Base-by-base conservation (phyloP, 2,329 filamentous ascomycete species). In the Ambrosiella beaveri region DNA sequence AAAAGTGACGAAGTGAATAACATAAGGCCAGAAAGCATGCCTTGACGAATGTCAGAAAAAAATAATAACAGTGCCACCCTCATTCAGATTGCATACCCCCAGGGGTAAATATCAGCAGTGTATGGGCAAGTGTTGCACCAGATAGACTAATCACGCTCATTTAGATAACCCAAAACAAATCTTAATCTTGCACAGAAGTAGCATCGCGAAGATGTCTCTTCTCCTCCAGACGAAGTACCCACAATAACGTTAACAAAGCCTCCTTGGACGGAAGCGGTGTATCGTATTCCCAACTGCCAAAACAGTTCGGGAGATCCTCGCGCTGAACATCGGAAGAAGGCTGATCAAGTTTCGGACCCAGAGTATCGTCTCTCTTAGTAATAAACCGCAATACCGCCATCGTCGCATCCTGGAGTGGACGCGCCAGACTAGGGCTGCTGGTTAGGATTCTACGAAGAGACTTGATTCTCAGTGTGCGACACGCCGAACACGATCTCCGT, bases 361-460 rank as follows among this genome's bases (percentile, higher is more conserved):
- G 71, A 65, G 72, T 69, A 64, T 75, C 71, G 4, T 12, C 65
- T 72, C 74, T 71, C 70, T 81, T 73, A 81, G 78, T 80, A 70
- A 77, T 78, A 75, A 79, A 83, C 81, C 81, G 81, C 81, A 85
- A 79, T 74, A 77, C 79, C 76, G 70, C 78, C 79, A 82, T 76
- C 79, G 81, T 85, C 81, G 81, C 81, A 84, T 84, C 80, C 80
- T 71, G 73, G 66, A 84, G 74, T 67, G 81, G 81, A 84, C 81
- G 81, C 81, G 81, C 81, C 81, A 84, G 75, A 70, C 73, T 76
- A 77, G 80, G 81, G 81, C 80, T 84, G 81, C 81, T 78, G 79
- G 81, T 78, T 77, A 84, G 77, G 70, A 84, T 80, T 74, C 75
- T 80, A 72, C 73, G 74, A 71, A 81, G 78, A 71, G 74, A 74